Percentiles rank a stretch among this genome's conserved stretches.
These are phyloP conservation scores for Bipolaris victoriae DNA, from an alignment of 2,329 filamentous ascomycete genomes.

Conservation along the genomic window DNA sequence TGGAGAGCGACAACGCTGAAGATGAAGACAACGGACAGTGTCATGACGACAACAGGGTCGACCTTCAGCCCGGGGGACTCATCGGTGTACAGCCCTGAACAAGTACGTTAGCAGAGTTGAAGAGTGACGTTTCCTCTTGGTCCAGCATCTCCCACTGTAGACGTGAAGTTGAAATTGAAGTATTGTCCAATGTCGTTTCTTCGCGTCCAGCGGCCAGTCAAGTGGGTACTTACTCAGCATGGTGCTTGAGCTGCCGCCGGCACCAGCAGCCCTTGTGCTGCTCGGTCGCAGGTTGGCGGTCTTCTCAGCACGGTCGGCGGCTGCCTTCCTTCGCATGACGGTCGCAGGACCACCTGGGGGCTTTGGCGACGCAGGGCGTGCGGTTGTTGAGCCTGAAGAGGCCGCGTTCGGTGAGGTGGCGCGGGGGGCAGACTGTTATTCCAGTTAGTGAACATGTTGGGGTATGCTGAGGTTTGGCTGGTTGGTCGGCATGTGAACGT, in stretches of 20 bases:
- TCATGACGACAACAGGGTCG: slow-evolving; percentile 95
- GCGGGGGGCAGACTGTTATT: slow-evolving; percentile 35
- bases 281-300: slow-evolving; percentile 90
- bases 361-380: slow-evolving; percentile 82
- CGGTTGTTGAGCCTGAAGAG: slow-evolving; percentile 70
- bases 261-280: slow-evolving; percentile 91
- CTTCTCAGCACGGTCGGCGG: slow-evolving; percentile 97
- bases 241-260: slow-evolving; percentile 94
- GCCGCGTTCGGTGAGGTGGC: slow-evolving; percentile 47
- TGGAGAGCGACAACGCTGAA: slow-evolving; percentile 98
- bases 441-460: slow-evolving; percentile 9
- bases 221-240: slow-evolving; percentile 81
- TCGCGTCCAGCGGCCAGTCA: neutral
- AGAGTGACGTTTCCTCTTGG: neutral
- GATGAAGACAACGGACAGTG: slow-evolving; percentile 96
- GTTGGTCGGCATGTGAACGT: neutral
- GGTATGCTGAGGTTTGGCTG: neutral
- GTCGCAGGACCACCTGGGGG: slow-evolving; percentile 93
- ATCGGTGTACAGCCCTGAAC: slow-evolving; percentile 90
- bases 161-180: too few species aligned
- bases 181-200: neutral
- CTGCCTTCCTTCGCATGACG: slow-evolving; percentile 91
- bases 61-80: slow-evolving; percentile 97
- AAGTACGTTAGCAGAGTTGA: slow-evolving; percentile 22
- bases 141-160: neutral